Base-by-base conservation (phyloP, 2,329 filamentous ascomycete species). In the Metarhizium brunneum region DNA sequence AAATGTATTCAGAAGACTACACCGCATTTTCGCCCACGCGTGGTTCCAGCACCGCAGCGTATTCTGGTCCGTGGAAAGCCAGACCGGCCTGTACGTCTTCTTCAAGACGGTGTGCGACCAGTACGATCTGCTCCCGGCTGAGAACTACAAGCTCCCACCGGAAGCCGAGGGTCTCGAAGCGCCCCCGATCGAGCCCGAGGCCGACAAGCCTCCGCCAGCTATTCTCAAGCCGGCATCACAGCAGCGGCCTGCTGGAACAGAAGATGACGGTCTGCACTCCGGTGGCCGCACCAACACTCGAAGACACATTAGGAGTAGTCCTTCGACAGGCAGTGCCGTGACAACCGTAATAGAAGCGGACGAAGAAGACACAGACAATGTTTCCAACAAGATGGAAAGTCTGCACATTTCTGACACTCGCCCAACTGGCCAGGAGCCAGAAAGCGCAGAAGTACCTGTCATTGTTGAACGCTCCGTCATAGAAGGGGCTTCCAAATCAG, bases 21-120 rank as follows among this genome's bases (percentile, higher is more conserved):
- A 99, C 71, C 84, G 94, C 58, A 97, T 99, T 71, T 99, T 97
- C 68, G 94, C 94, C 50, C 94, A 99, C 69, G 94, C 94, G 7
- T 99, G 94, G 94, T 99, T 96, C 70, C 91, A 96, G 73, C 94
- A 99, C 70, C 84, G 92, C 49, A 87, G 88, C 55, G 90, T 96
- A 54, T 99, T 97, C 70, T 97, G 92, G 91, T 85, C 88, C 45
- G 87, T 97, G 1, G 94, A 99, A 73, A 83, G 83, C 10, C 84
- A 91, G 68, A 90, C 90, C n/a, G 94, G 94, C 0, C 75, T 99
- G 11, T 99, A 99, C 69, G 83, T 95, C 56, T 87, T 99, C 66
- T 99, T 97, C 79, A 97, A 96, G 78, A 94, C 88, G 0, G 92
- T 97, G 25, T 97, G 92, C 71, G 94, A 99, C 69, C 80, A 87